Conservation (phyloP, 2,329 filamentous ascomycete species). For the Phialemonium atrogriseum region DNA sequence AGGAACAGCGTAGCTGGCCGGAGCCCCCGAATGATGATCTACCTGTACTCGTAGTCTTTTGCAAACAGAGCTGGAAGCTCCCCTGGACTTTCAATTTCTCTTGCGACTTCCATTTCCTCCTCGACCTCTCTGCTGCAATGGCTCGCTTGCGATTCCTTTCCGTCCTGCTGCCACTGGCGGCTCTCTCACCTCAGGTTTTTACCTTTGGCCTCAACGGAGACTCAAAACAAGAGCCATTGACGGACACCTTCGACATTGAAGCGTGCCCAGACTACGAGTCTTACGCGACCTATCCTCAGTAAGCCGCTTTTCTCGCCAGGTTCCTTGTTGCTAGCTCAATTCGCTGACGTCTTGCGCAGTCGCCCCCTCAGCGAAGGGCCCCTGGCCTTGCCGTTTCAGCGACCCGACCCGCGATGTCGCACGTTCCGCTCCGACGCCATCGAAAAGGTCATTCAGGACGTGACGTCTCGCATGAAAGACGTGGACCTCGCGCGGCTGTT, state of each 20-base stretch:
- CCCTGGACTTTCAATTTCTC: background rate
- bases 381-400: conserved; percentile 74
- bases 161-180: conserved; percentile 10
- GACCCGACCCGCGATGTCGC: conserved; percentile 72
- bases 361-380: conserved; percentile 72
- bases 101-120: no score
- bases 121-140: background rate
- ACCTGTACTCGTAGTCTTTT: no score
- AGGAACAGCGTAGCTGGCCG: no score
- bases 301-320: no score
- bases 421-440: conserved; percentile 84
- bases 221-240: conserved; percentile 20
- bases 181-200: no score
- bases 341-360: conserved; percentile 44
- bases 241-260: conserved; percentile 20
- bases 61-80: no score
- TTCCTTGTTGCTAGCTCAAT: no score
- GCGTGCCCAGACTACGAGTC: conserved; percentile 58
- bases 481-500: conserved; percentile 87
- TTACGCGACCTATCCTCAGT: conserved; percentile 53
- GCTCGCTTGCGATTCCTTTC: conserved; percentile 3
- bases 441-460: conserved; percentile 76
- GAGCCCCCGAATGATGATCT: no score
- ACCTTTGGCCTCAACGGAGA: no score
- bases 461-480: conserved; percentile 72